A percentile compares a stretch with the other conserved stretches of the same genome.
Conservation (phyloP, 768 basidiomycete genomes). For the Pholiota conissans region DNA sequence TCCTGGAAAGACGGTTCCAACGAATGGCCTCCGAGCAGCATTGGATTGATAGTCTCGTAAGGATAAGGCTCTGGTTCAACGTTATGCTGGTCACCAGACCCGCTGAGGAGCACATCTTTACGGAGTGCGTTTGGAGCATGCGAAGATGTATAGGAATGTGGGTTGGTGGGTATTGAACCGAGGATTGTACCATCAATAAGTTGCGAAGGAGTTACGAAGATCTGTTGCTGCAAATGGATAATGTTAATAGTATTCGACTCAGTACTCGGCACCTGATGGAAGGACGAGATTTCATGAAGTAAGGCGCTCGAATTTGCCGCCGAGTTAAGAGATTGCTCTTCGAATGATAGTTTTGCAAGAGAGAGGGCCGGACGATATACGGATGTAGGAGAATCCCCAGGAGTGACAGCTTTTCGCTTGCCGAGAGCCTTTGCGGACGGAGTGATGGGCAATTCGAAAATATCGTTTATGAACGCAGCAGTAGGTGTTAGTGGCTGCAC, state of each 20-base stretch:
- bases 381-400: neutral
- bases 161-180: neutral
- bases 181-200: too few species aligned
- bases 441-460: neutral
- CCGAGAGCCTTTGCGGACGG: conserved; percentile 34
- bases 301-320: too few species aligned
- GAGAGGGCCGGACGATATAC: neutral
- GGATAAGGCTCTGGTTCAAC: neutral
- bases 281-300: too few species aligned
- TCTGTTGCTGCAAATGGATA: too few species aligned
- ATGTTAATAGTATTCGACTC: too few species aligned
- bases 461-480: neutral
- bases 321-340: neutral
- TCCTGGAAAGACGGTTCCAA: neutral
- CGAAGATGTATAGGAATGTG: neutral
- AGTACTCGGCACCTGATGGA: too few species aligned
- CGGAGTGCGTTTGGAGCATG: neutral
- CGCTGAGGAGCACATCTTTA: neutral
- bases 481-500: neutral
- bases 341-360: neutral
- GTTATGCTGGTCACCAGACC: neutral
- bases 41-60: conserved; percentile 10
- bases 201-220: too few species aligned
- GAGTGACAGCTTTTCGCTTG: conserved; percentile 26
- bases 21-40: conserved; percentile 9